phyloP scores from a whole-genome alignment of 108 stramenopile species.

The Cyclotella baltica region DNA sequence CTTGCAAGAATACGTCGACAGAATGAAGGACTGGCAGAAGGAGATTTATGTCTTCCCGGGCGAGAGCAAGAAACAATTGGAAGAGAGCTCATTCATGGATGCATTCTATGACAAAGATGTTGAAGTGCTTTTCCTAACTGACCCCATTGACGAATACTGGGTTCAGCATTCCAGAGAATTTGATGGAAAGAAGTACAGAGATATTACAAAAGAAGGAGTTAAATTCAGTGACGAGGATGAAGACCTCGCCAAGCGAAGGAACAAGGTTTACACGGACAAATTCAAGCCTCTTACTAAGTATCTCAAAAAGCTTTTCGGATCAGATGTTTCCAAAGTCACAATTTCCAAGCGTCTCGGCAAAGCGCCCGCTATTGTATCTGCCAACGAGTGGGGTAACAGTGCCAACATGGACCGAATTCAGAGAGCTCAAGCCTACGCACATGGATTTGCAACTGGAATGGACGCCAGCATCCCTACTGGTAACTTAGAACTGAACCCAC shows the following conservation, averaged over 20 bases:
- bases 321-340: constrained; percentile 86
- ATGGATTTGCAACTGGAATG: constrained; percentile 59
- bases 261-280: constrained; percentile 93
- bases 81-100: constrained; percentile 95
- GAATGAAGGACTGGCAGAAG: constrained; percentile 99
- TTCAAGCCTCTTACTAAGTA: constrained; percentile 97
- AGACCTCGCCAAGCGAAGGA: constrained; percentile 89
- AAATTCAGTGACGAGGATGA: constrained; percentile 98
- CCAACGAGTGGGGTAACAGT: constrained; percentile 92
- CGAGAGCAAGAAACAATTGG: constrained; percentile 79
- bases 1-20: constrained; percentile 91
- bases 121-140: constrained; percentile 96
- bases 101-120: constrained; percentile 89
- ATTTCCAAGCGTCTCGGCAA: constrained; percentile 92
- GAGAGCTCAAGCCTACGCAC: constrained; percentile 95
- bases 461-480: constrained; percentile 67
- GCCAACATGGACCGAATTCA: constrained; percentile 99
- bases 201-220: constrained; percentile 95
- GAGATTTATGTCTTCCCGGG: constrained; percentile 97
- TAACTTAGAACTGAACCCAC: constrained; percentile 99
- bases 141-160: constrained; percentile 97
- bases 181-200: constrained; percentile 91
- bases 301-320: constrained; percentile 92
- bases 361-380: constrained; percentile 93
- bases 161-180: constrained; percentile 75